Conservation (phyloP, 495 filamentous ascomycete genomes). For the Penicillium atrosanguineum region DNA sequence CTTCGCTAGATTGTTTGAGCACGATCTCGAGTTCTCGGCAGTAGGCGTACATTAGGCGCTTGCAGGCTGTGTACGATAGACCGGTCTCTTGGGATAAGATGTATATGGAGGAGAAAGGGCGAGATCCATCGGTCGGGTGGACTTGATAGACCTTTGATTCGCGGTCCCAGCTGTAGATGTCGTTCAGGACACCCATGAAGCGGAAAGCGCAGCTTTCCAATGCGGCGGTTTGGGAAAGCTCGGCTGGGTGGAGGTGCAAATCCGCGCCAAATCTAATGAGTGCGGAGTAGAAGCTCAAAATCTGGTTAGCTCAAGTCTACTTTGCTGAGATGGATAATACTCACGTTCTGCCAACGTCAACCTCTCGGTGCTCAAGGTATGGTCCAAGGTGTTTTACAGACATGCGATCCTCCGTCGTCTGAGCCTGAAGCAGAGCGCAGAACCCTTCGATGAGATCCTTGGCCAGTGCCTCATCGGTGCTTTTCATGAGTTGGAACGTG, state of each 20-base stretch:
- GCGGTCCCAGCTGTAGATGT: slow-evolving; percentile 25
- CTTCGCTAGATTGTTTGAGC: slow-evolving; percentile 4
- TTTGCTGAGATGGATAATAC: background rate
- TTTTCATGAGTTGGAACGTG: slow-evolving; percentile 9
- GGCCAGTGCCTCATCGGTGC: slow-evolving; percentile 11
- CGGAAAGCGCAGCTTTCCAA: slow-evolving; percentile 18
- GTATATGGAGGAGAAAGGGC: slow-evolving; percentile 20
- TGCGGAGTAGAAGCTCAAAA: slow-evolving; percentile 18
- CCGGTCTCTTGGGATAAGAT: slow-evolving; percentile 21
- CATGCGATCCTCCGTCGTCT: slow-evolving; percentile 13
- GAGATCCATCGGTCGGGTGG: slow-evolving; percentile 17
- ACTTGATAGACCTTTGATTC: slow-evolving; percentile 19
- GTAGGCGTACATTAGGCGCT: slow-evolving; percentile 17
- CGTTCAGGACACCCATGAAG: slow-evolving; percentile 21
- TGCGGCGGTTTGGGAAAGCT: slow-evolving; percentile 3
- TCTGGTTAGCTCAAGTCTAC: background rate
- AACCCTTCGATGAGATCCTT: slow-evolving; percentile 19
- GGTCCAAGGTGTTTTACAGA: slow-evolving; percentile 14
- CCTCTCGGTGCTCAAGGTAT: slow-evolving; percentile 17
- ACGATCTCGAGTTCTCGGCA: slow-evolving; percentile 20
- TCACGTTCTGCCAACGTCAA: slow-evolving; percentile 18
- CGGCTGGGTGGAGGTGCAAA: slow-evolving; percentile 5
- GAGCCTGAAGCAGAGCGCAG: slow-evolving; percentile 16
- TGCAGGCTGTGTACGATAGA: slow-evolving; percentile 16
- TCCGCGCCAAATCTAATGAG: slow-evolving; percentile 22